Evolutionary conservation across 169 alveolate species (phyloP).

Genomic region (Toxoplasma gondii): DNA sequence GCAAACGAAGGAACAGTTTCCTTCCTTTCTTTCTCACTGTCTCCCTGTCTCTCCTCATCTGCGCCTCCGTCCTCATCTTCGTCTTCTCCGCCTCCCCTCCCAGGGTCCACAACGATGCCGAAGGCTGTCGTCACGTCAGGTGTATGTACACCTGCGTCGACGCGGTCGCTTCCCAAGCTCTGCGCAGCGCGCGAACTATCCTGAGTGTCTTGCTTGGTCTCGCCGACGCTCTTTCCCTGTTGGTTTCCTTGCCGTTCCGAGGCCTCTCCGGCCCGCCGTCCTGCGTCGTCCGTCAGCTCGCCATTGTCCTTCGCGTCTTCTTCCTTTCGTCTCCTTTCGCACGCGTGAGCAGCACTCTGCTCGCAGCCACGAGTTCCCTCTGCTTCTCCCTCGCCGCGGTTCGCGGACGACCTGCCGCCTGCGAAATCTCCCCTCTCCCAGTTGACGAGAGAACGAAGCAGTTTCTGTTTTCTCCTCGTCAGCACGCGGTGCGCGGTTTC

Average conservation of each 20-base stretch:
- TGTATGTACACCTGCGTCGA: background rate
- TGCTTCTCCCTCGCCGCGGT: background rate
- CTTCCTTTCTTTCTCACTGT: background rate
- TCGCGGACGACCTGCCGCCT: too few species aligned
- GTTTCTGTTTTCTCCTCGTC: background rate
- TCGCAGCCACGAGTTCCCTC: background rate
- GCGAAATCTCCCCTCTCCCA: background rate
- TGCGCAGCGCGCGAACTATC: too few species aligned
- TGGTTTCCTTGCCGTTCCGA: background rate
- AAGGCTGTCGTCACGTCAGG: background rate
- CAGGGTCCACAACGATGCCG: background rate
- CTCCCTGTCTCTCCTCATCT: background rate
- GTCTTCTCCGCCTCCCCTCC: background rate
- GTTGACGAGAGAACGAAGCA: background rate
- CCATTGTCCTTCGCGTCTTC: background rate
- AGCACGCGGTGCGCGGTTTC: conserved; percentile 3
- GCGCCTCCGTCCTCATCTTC: background rate
- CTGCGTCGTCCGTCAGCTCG: background rate
- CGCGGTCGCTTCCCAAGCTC: too few species aligned
- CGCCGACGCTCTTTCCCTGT: background rate
- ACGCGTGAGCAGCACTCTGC: background rate
- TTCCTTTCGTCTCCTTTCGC: background rate
- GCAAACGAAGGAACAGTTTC: background rate
- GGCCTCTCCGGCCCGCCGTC: background rate
- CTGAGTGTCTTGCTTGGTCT: background rate